Conservation (phyloP, 2,329 filamentous ascomycete genomes). For the Tolypocladium paradoxum region DNA sequence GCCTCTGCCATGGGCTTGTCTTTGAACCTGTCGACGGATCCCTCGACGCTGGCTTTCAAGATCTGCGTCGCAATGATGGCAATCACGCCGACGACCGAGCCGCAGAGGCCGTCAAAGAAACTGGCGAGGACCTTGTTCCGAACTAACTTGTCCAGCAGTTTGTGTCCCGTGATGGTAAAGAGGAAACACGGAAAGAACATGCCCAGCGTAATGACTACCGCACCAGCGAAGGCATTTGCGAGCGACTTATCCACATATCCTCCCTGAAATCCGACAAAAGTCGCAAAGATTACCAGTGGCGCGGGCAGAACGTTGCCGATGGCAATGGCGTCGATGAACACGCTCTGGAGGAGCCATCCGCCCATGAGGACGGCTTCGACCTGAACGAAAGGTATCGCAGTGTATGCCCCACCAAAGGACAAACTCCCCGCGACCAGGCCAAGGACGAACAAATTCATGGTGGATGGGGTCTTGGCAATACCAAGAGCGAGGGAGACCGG, state of each 20-base stretch:
- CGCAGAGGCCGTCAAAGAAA: too few species aligned
- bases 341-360: slow-evolving; percentile 5
- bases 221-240: slow-evolving; percentile 3
- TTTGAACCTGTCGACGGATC: slow-evolving; percentile 1
- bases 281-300: slow-evolving; percentile 3
- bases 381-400: slow-evolving; percentile 4
- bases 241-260: slow-evolving; percentile 3
- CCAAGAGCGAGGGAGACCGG: slow-evolving; percentile 4
- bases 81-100: slow-evolving; percentile 4
- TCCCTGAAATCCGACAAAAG: slow-evolving; percentile 2
- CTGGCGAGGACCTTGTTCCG: slow-evolving; percentile 2
- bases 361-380: slow-evolving; percentile 4
- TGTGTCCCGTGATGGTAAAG: not conserved
- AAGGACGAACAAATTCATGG: slow-evolving; percentile 3
- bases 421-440: slow-evolving; percentile 2
- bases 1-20: slow-evolving; percentile 1
- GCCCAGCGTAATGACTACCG: slow-evolving; percentile 3
- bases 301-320: slow-evolving; percentile 5
- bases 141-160: not conserved
- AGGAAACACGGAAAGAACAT: slow-evolving; percentile 1
- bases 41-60: slow-evolving; percentile 3
- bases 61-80: slow-evolving; percentile 1
- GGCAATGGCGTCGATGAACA: slow-evolving; percentile 4
- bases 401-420: slow-evolving; percentile 5
- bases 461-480: slow-evolving; percentile 4